Conservation (phyloP, 148 eudicot species). For the Polygonum aviculare region DNA sequence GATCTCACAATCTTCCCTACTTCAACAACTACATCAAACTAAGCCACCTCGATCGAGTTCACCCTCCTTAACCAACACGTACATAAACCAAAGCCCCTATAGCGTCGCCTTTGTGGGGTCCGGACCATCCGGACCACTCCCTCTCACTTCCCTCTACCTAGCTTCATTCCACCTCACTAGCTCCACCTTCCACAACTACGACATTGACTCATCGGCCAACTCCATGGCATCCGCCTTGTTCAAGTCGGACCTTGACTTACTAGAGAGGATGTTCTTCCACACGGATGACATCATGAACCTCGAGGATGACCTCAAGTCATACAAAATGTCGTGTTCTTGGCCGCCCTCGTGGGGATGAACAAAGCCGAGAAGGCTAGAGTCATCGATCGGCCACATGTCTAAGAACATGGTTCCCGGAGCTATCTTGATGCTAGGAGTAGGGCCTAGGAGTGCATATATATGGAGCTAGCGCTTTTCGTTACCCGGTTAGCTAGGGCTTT, state of each 20-base stretch:
- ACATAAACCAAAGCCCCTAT: conserved; percentile 27
- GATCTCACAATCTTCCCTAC: conserved; percentile 76
- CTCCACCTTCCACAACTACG: conserved; percentile 71
- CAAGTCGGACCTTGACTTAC: conserved; percentile 50
- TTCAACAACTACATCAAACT: conserved; percentile 71
- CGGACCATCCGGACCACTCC: conserved; percentile 95
- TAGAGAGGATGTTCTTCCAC: conserved; percentile 62
- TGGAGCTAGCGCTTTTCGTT: too few species aligned
- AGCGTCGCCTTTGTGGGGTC: conserved; percentile 72
- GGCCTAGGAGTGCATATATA: conserved; percentile 93
- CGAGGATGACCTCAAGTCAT: conserved; percentile 40
- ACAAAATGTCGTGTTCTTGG: conserved; percentile 76
- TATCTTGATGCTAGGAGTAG: conserved; percentile 63
- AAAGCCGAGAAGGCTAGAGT: conserved; percentile 49
- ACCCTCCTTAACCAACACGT: conserved; percentile 37
- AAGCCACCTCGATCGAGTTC: conserved; percentile 50
- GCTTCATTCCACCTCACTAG: conserved; percentile 56
- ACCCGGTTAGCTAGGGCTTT: conserved; percentile 92
- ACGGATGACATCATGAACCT: conserved; percentile 67
- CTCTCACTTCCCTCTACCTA: conserved; percentile 70
- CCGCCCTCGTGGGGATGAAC: conserved; percentile 91
- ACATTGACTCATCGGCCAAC: conserved; percentile 61
- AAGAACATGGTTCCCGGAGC: conserved; percentile 78
- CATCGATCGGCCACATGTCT: conserved; percentile 53
- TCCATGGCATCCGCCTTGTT: conserved; percentile 50